Evolutionary conservation across 495 filamentous ascomycete species (phyloP), one percentile per base, ranked within the genome.

Genomic region (Astrothelium macrocarpum): DNA sequence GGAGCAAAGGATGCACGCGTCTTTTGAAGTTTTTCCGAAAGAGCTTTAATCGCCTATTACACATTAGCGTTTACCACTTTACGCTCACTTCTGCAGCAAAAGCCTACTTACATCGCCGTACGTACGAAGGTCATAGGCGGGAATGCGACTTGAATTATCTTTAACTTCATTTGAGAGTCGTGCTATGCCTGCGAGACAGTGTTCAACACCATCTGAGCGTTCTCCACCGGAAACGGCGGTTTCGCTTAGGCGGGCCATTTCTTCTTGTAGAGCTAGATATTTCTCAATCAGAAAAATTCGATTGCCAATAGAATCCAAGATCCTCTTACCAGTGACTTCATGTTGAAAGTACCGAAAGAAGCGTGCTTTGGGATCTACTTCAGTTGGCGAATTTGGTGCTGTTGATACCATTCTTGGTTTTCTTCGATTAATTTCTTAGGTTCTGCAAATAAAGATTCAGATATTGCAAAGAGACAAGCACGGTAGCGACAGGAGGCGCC

Each of bases 321-420:
- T 34, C 59, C 53, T 5, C 32, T 49, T 79, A 90, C 89, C 80
- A 16, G 82, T 84, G 65, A 87, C 85, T 72, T 86, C 82, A 73
- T 84, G 80, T 64, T 88, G 87, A 67, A 93, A 94, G 71, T 88
- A 85, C 65, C 84, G 84, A 72, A 90, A 90, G 78, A 95, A 93
- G 49, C 49, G 49, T 56, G 49, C 49, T 16, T 56, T 56, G 2
- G 49, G 49, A 56, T 56, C 49, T 10, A 56, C 16, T 29, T 56
- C 49, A 11, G 49, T 56, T 29, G 49, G 49, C 49, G 49, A 56
- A 29, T 56, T 56, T 9, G 49, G 26, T 29, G 49, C 49, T 4
- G 49, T 20, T 11, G 49, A 3, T 29, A 25, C 49, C 49, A 56
- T 56, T 20, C 11, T 29, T 56, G 25, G 20, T 56, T 10, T 11